phyloP scores from a whole-genome alignment of 73 alveolate genomes.

The Uronychia setigera region DNA sequence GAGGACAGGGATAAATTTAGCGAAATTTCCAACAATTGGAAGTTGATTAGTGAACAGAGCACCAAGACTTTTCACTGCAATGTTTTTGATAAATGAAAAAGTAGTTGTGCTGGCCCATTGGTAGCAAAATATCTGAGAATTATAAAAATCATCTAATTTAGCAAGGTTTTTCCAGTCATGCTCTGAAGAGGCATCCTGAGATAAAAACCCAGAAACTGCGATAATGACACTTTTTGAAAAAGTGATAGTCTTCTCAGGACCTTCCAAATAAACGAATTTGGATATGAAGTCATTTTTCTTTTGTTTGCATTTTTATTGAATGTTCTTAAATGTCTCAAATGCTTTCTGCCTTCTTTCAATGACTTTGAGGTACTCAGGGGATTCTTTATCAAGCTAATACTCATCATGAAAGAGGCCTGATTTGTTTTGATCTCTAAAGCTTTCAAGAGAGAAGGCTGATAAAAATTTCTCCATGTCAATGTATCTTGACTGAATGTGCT shows the following conservation, averaged over 20 bases:
- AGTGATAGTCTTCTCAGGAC: neutral
- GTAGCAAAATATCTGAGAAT: neutral
- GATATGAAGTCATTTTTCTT: neutral
- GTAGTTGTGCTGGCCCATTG: conserved; percentile 1
- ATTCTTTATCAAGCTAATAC: neutral
- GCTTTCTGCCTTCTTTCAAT: neutral
- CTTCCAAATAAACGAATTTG: neutral
- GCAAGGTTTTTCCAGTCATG: conserved; percentile 12
- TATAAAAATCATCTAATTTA: neutral
- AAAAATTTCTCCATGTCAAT: neutral
- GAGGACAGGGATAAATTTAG: neutral
- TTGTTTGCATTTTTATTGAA: neutral
- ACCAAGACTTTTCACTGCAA: neutral
- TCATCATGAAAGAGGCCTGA: neutral
- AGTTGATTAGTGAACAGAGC: neutral
- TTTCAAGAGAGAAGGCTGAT: neutral
- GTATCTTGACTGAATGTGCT: neutral
- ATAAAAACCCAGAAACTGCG: conserved; percentile 19
- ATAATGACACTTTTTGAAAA: conserved; percentile 12
- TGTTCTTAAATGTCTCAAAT: too few species aligned
- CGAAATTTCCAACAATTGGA: neutral
- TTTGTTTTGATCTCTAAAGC: neutral
- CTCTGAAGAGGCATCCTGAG: neutral
- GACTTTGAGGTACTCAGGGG: neutral
- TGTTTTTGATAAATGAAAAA: neutral